Evolutionary conservation across 1,284 basidiomycete genomes (phyloP), one percentile per base, ranked within the genome.

Genomic region (Singerocomus rubriflavus): DNA sequence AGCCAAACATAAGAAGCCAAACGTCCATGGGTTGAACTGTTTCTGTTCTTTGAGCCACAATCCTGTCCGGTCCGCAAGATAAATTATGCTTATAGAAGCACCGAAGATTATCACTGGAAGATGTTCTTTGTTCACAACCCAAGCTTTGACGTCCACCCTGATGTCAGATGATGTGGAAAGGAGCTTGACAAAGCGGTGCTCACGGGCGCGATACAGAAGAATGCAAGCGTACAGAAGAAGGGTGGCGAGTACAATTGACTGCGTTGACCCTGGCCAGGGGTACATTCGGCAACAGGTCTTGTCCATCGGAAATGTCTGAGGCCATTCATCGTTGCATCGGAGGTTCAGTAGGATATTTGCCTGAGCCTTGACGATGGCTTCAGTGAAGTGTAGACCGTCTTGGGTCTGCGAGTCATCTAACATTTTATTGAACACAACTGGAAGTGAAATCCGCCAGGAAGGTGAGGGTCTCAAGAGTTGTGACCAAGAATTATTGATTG

Each of bases 1-100:
- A 13, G 71, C 57, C n/a, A 87, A 32, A 57, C 70, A 79, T 27
- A 91, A 71, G 53, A 79, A 73, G 5, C 72, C 74, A 64, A 93
- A 93, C 9, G 78, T 77, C 76, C 79, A 81, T 0, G 82, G 67
- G 63, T 84, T 77, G 59, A 84, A 95, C 50, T 87, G 79, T 66
- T 95, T 95, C 59, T 93, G 87, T 65, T 93, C 91, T 65, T 94
- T 94, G 52, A 86, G 69, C 82, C 91, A 95, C 52, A 93, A 75
- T 32, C 80, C 79, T 1, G 88, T 91, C 25, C 93, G 78, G 63
- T 96, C 92, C 4, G 90, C 86, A 42, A 88, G 55, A 67, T 82
- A 94, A 32, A 89, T 81, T 46, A 92, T 70, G 14, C 76, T 72
- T 36, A 88, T 72, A 5, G 84, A 79, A 21, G 76, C 71, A 52